Percentiles rank a stretch among this genome's conserved stretches.
These are phyloP conservation scores for Phialocephala subalpina DNA, from an alignment of 2,329 filamentous ascomycete species.

Conservation along the genomic window DNA sequence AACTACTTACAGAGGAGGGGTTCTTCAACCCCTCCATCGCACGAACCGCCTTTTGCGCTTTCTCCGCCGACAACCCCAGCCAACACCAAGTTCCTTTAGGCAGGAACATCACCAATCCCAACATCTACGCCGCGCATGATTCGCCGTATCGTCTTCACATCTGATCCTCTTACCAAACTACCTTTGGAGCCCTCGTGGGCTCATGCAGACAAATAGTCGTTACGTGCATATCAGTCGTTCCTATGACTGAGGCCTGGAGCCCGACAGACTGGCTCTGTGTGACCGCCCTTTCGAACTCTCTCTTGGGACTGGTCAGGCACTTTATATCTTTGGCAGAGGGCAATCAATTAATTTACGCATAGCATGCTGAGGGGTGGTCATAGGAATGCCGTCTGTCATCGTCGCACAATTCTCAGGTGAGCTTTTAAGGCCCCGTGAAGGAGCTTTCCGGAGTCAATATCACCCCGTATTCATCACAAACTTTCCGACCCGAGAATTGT, in stretches of 20 bases:
- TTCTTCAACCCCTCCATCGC: background rate
- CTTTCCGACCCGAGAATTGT: background rate
- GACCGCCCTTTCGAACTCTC: background rate
- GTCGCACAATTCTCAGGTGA: background rate
- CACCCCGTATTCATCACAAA: background rate
- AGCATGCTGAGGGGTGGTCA: background rate
- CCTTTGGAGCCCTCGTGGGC: background rate
- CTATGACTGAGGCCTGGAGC: background rate
- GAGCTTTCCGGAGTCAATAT: background rate
- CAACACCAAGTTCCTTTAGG: background rate
- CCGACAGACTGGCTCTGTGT: conserved; percentile 6
- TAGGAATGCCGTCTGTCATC: background rate
- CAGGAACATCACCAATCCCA: background rate
- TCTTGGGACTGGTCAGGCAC: background rate
- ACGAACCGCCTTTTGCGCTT: background rate
- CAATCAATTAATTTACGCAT: conserved; percentile 10
- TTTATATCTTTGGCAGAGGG: background rate
- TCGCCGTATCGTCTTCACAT: background rate
- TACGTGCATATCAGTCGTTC: conserved; percentile 2
- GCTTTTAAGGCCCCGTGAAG: background rate
- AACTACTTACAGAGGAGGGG: background rate
- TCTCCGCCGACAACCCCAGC: too few relatives aligned
- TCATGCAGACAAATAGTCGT: background rate
- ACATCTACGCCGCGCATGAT: background rate
- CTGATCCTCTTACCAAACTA: background rate